Percentiles rank a stretch among this genome's conserved stretches.
Conservation (phyloP, 2,329 filamentous ascomycete genomes). For the Aspergillus latus region DNA sequence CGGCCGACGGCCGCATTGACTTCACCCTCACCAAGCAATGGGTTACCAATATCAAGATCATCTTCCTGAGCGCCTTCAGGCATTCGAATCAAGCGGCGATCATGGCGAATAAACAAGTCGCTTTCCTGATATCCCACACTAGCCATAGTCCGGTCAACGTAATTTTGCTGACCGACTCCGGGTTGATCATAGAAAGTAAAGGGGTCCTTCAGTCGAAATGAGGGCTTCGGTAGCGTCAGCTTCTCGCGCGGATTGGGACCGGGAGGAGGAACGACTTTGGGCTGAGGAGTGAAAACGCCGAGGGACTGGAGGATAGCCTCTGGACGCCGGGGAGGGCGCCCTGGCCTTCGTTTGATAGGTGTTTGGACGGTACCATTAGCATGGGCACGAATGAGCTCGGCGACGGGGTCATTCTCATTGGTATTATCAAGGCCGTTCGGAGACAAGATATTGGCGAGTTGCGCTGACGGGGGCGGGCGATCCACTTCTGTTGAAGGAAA, state of each 20-base stretch:
- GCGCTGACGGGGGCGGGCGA: conserved; percentile 59
- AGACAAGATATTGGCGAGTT: conserved; percentile 37
- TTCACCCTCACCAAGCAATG: conserved; percentile 61
- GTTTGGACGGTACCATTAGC: conserved; percentile 38
- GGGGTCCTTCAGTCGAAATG: conserved; percentile 48
- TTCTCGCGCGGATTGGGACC: conserved; percentile 52
- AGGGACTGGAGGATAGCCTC: conserved; percentile 62
- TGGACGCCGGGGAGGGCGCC: conserved; percentile 63
- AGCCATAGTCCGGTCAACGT: conserved; percentile 95
- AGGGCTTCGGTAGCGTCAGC: conserved; percentile 51
- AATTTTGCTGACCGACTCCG: conserved; percentile 78
- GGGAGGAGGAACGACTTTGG: conserved; percentile 50
- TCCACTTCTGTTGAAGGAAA: conserved; percentile 85
- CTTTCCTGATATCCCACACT: conserved; percentile 95
- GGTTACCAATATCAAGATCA: conserved; percentile 58
- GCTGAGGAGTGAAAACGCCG: conserved; percentile 56
- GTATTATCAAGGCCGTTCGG: conserved; percentile 29
- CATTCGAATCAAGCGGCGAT: conserved; percentile 66
- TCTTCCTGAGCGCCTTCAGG: conserved; percentile 63
- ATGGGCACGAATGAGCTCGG: conserved; percentile 44
- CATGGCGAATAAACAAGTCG: conserved; percentile 79
- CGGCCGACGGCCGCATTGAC: conserved; percentile 64
- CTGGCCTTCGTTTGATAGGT: conserved; percentile 59
- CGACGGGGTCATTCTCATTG: conserved; percentile 35
- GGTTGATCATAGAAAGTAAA: conserved; percentile 68